Evolutionary conservation across 345 rosid species (phyloP).

Genomic region (Salix arbutifolia): DNA sequence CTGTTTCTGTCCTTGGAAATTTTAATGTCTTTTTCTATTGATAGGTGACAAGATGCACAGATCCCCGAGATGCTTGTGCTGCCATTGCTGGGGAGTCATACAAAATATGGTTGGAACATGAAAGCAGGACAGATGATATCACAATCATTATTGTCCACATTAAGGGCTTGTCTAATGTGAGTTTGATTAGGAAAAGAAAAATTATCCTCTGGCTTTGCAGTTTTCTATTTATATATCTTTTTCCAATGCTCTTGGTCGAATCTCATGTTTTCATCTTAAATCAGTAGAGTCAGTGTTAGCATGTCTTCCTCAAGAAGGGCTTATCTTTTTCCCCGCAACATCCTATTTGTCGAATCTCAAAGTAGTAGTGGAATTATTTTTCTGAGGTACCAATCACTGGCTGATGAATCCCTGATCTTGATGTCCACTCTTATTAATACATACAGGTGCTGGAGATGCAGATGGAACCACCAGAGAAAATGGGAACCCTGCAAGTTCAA

Average conservation of each 20-base stretch:
- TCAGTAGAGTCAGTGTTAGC: background rate
- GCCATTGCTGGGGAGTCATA: conserved; percentile 90
- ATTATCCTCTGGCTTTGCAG: conserved; percentile 5
- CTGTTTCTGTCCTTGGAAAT: background rate
- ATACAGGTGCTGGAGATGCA: conserved; percentile 32
- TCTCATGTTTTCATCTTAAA: background rate
- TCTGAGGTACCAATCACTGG: background rate
- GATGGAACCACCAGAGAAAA: conserved; percentile 16
- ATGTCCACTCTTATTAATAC: conserved; percentile 13
- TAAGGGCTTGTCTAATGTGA: conserved; percentile 58
- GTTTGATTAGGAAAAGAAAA: conserved; percentile 12
- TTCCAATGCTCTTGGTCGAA: background rate
- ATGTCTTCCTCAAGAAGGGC: background rate
- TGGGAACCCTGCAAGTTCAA: conserved; percentile 22
- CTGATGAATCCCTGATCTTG: background rate
- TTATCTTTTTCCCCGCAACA: background rate
- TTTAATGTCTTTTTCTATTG: conserved; percentile 8
- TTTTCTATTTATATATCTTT: background rate
- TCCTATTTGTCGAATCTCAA: background rate
- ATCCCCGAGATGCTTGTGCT: conserved; percentile 89
- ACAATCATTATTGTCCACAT: conserved; percentile 85
- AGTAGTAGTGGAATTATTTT: background rate
- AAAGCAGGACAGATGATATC: conserved; percentile 94
- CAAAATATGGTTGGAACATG: conserved; percentile 83
- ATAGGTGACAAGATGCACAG: conserved; percentile 66